These are phyloP conservation scores for Grifola frondosa DNA, from an alignment of 1,284 basidiomycete genomes.

Conservation along the genomic window DNA sequence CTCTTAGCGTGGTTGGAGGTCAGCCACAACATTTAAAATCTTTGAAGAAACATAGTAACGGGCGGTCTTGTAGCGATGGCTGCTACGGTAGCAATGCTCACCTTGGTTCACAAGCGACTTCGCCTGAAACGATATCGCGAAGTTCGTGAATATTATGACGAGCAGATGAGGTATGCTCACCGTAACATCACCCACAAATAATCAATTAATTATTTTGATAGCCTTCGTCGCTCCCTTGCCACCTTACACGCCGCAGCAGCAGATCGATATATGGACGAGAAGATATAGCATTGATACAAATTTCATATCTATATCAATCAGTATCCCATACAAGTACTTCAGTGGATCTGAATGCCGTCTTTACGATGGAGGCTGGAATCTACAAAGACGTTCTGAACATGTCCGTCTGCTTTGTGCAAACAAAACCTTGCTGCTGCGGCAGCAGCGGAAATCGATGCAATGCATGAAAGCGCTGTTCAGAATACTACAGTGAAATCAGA, in stretches of 20 bases:
- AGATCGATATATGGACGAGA: conserved; percentile 18
- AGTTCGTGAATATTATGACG: conserved; percentile 53
- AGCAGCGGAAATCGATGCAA: too few relatives aligned
- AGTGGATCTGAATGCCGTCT: too few relatives aligned
- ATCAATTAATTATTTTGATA: conserved; percentile 3
- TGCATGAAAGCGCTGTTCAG: too few relatives aligned
- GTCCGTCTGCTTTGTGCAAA: too few relatives aligned
- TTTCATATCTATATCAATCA: too few relatives aligned
- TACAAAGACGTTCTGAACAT: too few relatives aligned
- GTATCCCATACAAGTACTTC: too few relatives aligned
- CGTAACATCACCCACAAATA: background rate
- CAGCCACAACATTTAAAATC: background rate
- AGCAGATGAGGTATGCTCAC: conserved; percentile 47
- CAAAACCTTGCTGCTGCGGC: too few relatives aligned
- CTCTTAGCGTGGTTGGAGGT: conserved; percentile 12
- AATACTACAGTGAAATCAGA: too few relatives aligned
- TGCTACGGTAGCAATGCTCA: conserved; percentile 42
- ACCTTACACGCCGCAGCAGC: conserved; percentile 27
- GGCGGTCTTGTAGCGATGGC: conserved; percentile 42
- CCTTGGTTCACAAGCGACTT: conserved; percentile 49
- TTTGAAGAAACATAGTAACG: too few relatives aligned
- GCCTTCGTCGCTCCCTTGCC: conserved; percentile 28
- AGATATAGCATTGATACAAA: too few relatives aligned
- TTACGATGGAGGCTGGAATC: too few relatives aligned
- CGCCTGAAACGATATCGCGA: conserved; percentile 45